phyloP scores from a whole-genome alignment of 768 basidiomycete species.

The Podaxis sp. region DNA sequence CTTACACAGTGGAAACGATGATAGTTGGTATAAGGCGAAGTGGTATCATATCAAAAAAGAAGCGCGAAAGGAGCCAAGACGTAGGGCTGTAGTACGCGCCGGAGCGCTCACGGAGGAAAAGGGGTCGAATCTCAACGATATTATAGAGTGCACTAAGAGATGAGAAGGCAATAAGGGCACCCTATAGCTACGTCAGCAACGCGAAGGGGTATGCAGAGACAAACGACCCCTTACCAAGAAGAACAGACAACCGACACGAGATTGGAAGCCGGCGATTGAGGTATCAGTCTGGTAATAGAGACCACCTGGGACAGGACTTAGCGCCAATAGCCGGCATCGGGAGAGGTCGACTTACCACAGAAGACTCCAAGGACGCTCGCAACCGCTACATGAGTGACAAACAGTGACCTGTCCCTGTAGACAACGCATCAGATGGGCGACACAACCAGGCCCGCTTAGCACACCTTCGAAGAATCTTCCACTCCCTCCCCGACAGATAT shows the following conservation, averaged over 20 bases:
- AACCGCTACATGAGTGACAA: conserved; percentile 74
- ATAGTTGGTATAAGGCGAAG: conserved; percentile 88
- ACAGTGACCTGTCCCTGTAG: conserved; percentile 74
- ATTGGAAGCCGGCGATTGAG: conserved; percentile 92
- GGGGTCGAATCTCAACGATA: conserved; percentile 75
- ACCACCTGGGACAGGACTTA: conserved; percentile 52
- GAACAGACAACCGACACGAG: conserved; percentile 90
- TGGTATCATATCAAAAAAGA: conserved; percentile 88
- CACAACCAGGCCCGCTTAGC: conserved; percentile 37
- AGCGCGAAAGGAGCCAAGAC: conserved; percentile 86
- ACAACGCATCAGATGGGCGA: background rate
- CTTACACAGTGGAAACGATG: conserved; percentile 80
- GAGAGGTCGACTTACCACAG: conserved; percentile 53
- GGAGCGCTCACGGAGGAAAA: conserved; percentile 90
- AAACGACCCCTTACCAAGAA: conserved; percentile 62
- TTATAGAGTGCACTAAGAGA: conserved; percentile 89
- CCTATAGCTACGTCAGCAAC: conserved; percentile 41
- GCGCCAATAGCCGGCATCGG: background rate
- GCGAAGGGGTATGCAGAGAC: background rate
- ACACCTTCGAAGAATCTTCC: conserved; percentile 64
- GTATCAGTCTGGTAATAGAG: conserved; percentile 79
- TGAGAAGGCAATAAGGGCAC: conserved; percentile 89
- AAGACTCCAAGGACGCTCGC: conserved; percentile 81
- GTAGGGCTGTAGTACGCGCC: conserved; percentile 87
- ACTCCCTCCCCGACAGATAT: conserved; percentile 79